phyloP scores from a whole-genome alignment of 2,329 filamentous ascomycete species.

The Penicillium sp. region DNA sequence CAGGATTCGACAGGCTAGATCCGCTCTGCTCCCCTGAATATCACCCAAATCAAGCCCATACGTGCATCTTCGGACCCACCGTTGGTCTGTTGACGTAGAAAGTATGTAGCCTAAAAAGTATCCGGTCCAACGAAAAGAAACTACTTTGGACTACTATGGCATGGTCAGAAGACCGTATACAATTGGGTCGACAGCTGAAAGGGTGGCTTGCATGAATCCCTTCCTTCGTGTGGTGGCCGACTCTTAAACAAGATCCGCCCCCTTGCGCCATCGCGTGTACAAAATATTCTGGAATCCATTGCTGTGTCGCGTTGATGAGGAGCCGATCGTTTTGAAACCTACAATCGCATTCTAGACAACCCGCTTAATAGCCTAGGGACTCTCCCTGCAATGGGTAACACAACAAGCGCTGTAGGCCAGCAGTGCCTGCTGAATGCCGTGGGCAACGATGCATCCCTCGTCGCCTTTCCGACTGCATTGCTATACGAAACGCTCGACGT shows the following conservation, averaged over 20 bases:
- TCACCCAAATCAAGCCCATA: neutral
- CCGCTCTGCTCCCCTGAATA: neutral
- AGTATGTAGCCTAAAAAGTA: too few species aligned
- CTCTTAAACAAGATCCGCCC: neutral
- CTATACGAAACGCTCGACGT: slow-evolving; percentile 16
- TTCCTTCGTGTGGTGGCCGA: neutral
- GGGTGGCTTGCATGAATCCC: neutral
- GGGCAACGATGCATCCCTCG: slow-evolving; percentile 12
- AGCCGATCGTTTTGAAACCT: too few species aligned
- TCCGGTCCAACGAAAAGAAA: too few species aligned
- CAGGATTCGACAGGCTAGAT: too few species aligned
- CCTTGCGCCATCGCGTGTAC: neutral
- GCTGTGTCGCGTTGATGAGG: neutral
- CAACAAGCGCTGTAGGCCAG: slow-evolving; percentile 12
- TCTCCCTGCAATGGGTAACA: slow-evolving; percentile 4
- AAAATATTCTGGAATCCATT: neutral
- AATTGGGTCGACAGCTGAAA: neutral
- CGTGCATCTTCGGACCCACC: too few species aligned
- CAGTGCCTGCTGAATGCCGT: slow-evolving; percentile 15
- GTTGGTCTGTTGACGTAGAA: too few species aligned
- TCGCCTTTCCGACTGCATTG: slow-evolving; percentile 11
- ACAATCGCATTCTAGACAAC: neutral
- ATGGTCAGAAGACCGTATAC: neutral
- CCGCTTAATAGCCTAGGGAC: neutral
- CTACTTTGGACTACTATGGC: neutral